Percentiles rank a stretch among this genome's conserved stretches.
Evolutionary conservation across 2,329 filamentous ascomycete species (phyloP).

Genomic region (Ophiostoma perfectum): DNA sequence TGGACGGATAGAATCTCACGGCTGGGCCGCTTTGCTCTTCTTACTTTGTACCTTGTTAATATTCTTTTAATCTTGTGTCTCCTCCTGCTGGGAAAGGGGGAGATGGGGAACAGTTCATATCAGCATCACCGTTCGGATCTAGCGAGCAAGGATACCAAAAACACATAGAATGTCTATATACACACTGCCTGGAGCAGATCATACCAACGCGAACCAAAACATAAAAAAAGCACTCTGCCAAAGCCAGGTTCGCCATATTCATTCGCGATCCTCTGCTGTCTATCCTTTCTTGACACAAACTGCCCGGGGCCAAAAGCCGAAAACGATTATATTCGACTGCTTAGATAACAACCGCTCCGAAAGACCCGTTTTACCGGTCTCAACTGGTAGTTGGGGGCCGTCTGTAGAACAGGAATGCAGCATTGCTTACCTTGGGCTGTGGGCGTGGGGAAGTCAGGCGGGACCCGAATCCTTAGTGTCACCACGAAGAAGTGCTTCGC

Average conservation of each 20-base stretch:
- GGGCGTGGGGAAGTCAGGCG: background rate
- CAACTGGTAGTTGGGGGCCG: background rate
- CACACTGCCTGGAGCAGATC: background rate
- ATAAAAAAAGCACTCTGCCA: background rate
- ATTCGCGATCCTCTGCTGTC: no score
- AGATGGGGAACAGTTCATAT: background rate
- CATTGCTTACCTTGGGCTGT: background rate
- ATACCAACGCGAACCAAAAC: background rate
- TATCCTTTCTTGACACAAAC: no score
- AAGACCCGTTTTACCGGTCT: background rate
- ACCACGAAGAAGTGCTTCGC: background rate
- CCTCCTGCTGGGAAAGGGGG: background rate
- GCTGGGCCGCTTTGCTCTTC: background rate
- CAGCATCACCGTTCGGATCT: background rate
- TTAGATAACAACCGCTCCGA: background rate
- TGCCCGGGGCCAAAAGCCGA: background rate
- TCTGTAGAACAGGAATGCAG: slow-evolving; percentile 4
- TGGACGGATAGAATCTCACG: no score
- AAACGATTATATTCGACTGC: slow-evolving; percentile 3
- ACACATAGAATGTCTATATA: background rate
- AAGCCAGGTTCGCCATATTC: no score
- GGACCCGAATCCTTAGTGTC: background rate
- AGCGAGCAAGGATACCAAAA: slow-evolving; percentile 4
- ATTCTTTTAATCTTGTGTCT: background rate
- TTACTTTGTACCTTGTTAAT: background rate